Conservation (phyloP, 2,329 filamentous ascomycete species). For the Verticillium alfalfae region DNA sequence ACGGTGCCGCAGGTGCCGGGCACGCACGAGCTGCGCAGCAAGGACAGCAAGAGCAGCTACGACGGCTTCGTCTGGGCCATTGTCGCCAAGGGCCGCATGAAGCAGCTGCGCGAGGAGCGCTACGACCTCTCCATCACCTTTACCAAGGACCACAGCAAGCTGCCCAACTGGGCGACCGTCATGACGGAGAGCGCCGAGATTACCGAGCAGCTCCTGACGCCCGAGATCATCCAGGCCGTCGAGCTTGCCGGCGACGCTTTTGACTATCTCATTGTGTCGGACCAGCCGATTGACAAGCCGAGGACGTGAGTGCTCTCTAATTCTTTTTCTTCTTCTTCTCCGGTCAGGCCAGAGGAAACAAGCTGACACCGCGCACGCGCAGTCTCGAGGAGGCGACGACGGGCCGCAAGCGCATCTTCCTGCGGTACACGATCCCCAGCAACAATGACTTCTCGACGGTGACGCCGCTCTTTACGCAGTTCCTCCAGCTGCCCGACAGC, state of each 20-base stretch:
- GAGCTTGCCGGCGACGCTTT: conserved; percentile 72
- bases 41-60: conserved; percentile 62
- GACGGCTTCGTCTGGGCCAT: conserved; percentile 93
- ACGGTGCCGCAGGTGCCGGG: conserved; percentile 64
- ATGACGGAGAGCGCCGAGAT: conserved; percentile 98
- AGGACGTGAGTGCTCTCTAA: conserved; percentile 55
- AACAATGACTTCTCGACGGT: conserved; percentile 58
- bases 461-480: conserved; percentile 73
- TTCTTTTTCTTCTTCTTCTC: background rate
- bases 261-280: conserved; percentile 82
- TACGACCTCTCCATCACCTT: conserved; percentile 91
- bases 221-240: conserved; percentile 79
- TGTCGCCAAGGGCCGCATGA: conserved; percentile 94
- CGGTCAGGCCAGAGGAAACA: background rate
- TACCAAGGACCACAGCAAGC: conserved; percentile 87
- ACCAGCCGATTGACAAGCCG: conserved; percentile 85
- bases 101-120: conserved; percentile 79
- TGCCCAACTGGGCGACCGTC: conserved; percentile 83
- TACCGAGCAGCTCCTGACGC: conserved; percentile 78
- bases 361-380: background rate
- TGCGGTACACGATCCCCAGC: conserved; percentile 67
- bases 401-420: conserved; percentile 80
- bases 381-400: conserved; percentile 72
- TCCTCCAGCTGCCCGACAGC: conserved; percentile 77
- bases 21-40: conserved; percentile 47